A percentile compares a stretch with the other conserved stretches of the same genome.
Evolutionary conservation across 2,329 filamentous ascomycete species (phyloP).

Genomic region (Exophiala sp.): DNA sequence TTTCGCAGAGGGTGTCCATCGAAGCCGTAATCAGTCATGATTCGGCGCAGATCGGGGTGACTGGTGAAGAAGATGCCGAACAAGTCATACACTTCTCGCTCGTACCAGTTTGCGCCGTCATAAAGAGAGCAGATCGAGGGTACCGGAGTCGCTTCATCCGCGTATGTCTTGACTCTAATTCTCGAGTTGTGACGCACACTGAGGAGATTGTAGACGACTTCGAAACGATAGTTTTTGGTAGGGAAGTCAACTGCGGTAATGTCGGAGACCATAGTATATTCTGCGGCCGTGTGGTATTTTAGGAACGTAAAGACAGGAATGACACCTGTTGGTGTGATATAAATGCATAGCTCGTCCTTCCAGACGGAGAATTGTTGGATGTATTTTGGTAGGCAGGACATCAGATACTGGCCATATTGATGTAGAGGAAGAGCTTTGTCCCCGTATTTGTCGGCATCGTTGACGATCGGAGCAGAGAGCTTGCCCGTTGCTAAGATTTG

Average conservation of each 20-base stretch:
- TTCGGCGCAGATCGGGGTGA: conserved; percentile 91
- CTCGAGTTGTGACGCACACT: conserved; percentile 94
- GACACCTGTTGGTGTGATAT: conserved; percentile 82
- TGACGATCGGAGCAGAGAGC: conserved; percentile 75
- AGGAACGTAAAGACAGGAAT: conserved; percentile 91
- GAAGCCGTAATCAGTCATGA: conserved; percentile 99
- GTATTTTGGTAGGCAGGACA: conserved; percentile 96
- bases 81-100: conserved; percentile 95
- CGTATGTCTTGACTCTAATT: conserved; percentile 97
- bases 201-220: conserved; percentile 96
- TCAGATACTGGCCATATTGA: conserved; percentile 92
- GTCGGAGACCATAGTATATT: conserved; percentile 89
- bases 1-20: conserved; percentile 96
- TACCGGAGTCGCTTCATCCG: conserved; percentile 90
- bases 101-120: conserved; percentile 98
- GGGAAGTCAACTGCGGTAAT: conserved; percentile 96
- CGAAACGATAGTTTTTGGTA: conserved; percentile 91
- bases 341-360: conserved; percentile 97
- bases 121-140: conserved; percentile 82
- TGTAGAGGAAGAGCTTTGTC: conserved; percentile 85
- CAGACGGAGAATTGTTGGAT: conserved; percentile 99
- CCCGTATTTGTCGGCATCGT: conserved; percentile 89
- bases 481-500: conserved; percentile 49
- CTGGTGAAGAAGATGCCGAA: conserved; percentile 96
- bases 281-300: conserved; percentile 95